A percentile compares a stretch with the other conserved stretches of the same genome.
Conservation (phyloP, 2,329 filamentous ascomycete species). For the Ramichloridium luteum region DNA sequence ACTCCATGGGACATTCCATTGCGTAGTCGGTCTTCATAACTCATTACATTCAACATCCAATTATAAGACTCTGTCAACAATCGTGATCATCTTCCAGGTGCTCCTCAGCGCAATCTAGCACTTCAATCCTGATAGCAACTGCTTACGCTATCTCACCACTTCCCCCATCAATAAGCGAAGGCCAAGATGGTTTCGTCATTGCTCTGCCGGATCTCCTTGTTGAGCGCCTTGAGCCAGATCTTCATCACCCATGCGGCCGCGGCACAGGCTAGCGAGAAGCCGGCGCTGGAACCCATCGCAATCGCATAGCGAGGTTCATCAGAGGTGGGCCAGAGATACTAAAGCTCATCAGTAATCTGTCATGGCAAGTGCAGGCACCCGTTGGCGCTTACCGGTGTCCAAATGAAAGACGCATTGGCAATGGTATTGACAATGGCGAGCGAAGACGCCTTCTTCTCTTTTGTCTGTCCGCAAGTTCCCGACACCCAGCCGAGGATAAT, state of each 20-base stretch:
- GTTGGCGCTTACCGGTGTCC: constrained; percentile 27
- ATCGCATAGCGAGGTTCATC: constrained; percentile 35
- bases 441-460: constrained; percentile 39
- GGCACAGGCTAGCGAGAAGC: constrained; percentile 33
- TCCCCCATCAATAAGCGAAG: constrained; percentile 21
- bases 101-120: too few species aligned
- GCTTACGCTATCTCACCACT: too few species aligned
- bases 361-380: not conserved
- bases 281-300: constrained; percentile 34
- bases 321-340: constrained; percentile 36
- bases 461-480: constrained; percentile 35
- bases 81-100: too few species aligned
- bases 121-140: too few species aligned
- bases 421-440: constrained; percentile 39
- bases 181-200: constrained; percentile 19
- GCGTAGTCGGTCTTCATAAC: too few species aligned
- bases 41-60: too few species aligned
- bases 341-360: not conserved
- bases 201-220: constrained; percentile 26
- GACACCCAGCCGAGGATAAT: constrained; percentile 38
- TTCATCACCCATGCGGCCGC: constrained; percentile 34
- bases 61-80: too few species aligned
- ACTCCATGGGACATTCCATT: too few species aligned
- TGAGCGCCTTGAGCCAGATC: constrained; percentile 30
- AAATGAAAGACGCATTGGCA: constrained; percentile 38